Evolutionary conservation across 2,329 filamentous ascomycete species (phyloP), one percentile per base, ranked within the genome.

Genomic region (Microdochium trichocladiopsis): DNA sequence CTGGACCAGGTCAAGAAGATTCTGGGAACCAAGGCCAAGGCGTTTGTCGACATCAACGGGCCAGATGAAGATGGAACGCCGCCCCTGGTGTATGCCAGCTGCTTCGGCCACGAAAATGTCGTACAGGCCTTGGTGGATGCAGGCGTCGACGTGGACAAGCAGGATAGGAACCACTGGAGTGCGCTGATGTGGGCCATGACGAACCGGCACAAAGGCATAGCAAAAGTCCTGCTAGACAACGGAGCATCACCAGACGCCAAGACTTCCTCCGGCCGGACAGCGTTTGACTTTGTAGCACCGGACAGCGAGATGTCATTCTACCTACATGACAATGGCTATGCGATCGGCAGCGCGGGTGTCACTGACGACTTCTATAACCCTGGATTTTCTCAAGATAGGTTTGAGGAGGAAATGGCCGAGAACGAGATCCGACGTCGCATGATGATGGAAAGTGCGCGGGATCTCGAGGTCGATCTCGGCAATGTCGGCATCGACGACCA

Each of bases 161-260:
- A 97, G 69, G 94, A 99, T 66, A 88, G 87, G 57, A 97, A 97
- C 66, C 87, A 95, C 65, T 99, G 94, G 94, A 97, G 90, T 63
- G 89, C 94, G 14, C 77, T 99, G 55, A 99, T 99, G 92, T 99
- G 94, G 94, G 93, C 94, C 49, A 97, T 97, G 90, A 99, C 94
- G 52, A 99, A 99, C 69, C 78, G 92, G 53, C 94, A 99, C 71
- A 97, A 97, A 71, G 86, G 85, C 48, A 99, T 99, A 59, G 92
- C 93, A 33, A 97, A 97, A 70, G 78, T 91, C 11, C 75, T 99
- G 16, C 80, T 99, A 31, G 93, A 99, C 66, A 89, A 94, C 62
- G 92, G 92, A 16, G 94, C 94, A 21, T 96, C 92, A n/a, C 87
- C 92, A 2, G 93, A 97, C 62, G 88, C 95, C 60, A 96, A 95